Evolutionary conservation across 2,329 filamentous ascomycete species (phyloP).

Genomic region (Pseudogymnoascus sp.): DNA sequence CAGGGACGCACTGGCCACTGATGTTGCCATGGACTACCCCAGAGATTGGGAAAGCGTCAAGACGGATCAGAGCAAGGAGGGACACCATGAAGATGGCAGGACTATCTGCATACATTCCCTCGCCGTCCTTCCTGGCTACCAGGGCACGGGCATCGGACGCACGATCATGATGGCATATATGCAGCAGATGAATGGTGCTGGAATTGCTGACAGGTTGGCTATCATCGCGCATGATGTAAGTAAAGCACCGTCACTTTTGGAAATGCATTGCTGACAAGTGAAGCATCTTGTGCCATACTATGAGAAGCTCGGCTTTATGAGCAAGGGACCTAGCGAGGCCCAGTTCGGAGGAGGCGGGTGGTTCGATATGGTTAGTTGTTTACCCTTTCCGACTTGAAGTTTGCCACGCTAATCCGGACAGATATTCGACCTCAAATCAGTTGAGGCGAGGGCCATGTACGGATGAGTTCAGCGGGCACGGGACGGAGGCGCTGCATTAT

Average conservation of each 20-base stretch:
- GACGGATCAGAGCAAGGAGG: constrained; percentile 41
- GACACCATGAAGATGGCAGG: constrained; percentile 65
- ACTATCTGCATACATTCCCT: constrained; percentile 80
- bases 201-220: constrained; percentile 63
- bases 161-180: constrained; percentile 70
- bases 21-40: constrained; percentile 70
- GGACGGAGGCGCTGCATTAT: neutral
- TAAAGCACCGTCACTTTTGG: constrained; percentile 13
- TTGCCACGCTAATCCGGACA: constrained; percentile 6
- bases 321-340: constrained; percentile 60
- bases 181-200: constrained; percentile 64
- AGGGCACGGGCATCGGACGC: constrained; percentile 65
- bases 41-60: constrained; percentile 52
- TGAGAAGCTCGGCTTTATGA: constrained; percentile 64
- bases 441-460: constrained; percentile 25
- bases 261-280: constrained; percentile 9
- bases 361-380: constrained; percentile 64
- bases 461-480: constrained; percentile 9
- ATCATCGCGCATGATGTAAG: constrained; percentile 67
- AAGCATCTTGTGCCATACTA: constrained; percentile 68
- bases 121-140: constrained; percentile 68
- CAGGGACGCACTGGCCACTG: constrained; percentile 55
- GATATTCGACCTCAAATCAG: constrained; percentile 25
- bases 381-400: neutral
- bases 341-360: constrained; percentile 73